Percentiles rank a stretch among this genome's conserved stretches.
Conservation (phyloP, 2,329 filamentous ascomycete genomes). For the Penicillium sp. region DNA sequence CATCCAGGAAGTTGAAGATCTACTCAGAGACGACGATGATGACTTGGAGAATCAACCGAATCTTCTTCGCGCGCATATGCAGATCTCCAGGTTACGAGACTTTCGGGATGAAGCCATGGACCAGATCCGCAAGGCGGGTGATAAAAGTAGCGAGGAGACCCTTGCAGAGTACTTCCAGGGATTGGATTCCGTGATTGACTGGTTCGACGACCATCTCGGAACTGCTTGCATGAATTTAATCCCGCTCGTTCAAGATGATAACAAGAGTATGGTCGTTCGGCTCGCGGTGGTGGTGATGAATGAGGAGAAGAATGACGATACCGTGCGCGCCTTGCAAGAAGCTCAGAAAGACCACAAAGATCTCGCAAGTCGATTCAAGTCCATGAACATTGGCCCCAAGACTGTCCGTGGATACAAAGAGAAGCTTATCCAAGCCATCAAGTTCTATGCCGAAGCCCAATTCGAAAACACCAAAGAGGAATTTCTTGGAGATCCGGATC, state of each 20-base stretch:
- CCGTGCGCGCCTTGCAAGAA: slow-evolving; percentile 84
- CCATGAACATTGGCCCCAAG: slow-evolving; percentile 88
- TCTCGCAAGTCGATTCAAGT: slow-evolving; percentile 86
- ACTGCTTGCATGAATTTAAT: slow-evolving; percentile 86
- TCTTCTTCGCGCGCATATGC: slow-evolving; percentile 81
- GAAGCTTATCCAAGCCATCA: slow-evolving; percentile 79
- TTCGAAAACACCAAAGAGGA: slow-evolving; percentile 65
- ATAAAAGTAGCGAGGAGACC: slow-evolving; percentile 69
- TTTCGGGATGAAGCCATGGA: slow-evolving; percentile 95
- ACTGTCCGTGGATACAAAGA: slow-evolving; percentile 93
- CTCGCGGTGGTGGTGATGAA: slow-evolving; percentile 89
- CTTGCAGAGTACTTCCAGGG: slow-evolving; percentile 84
- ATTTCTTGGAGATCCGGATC: slow-evolving; percentile 76
- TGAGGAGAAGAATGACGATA: slow-evolving; percentile 93
- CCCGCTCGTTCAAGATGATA: slow-evolving; percentile 75
- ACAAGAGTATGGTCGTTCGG: slow-evolving; percentile 82
- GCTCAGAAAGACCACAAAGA: slow-evolving; percentile 94
- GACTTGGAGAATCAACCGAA: slow-evolving; percentile 90
- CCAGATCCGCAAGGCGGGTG: slow-evolving; percentile 75
- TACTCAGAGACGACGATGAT: slow-evolving; percentile 76
- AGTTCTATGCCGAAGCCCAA: slow-evolving; percentile 64
- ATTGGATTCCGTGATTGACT: slow-evolving; percentile 79
- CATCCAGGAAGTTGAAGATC: slow-evolving; percentile 65
- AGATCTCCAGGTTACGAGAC: slow-evolving; percentile 83
- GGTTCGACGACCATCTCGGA: slow-evolving; percentile 93